phyloP scores from a whole-genome alignment of 768 basidiomycete species.

The Mycena indigotica region DNA sequence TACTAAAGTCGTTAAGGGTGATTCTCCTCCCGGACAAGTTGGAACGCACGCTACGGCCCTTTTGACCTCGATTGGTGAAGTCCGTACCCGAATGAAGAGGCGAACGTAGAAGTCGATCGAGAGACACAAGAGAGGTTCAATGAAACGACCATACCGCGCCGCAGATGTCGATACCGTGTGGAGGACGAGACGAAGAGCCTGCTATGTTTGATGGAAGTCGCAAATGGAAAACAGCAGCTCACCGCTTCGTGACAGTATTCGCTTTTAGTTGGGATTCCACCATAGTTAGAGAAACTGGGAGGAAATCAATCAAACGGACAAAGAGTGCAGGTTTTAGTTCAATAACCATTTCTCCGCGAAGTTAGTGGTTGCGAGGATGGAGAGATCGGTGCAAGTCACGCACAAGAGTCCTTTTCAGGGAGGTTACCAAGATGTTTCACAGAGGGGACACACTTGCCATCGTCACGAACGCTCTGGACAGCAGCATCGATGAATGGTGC shows the following conservation, averaged over 20 bases:
- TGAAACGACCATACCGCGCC: constrained; percentile 87
- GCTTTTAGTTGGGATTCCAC: constrained; percentile 85
- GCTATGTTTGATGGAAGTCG: constrained; percentile 1
- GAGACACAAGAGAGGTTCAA: constrained; percentile 84
- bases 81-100: constrained; percentile 78
- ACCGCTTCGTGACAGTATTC: constrained; percentile 96
- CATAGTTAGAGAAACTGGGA: constrained; percentile 89
- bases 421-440: not conserved
- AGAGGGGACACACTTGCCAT: constrained; percentile 51
- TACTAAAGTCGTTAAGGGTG: constrained; percentile 48
- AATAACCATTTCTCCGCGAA: constrained; percentile 94
- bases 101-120: constrained; percentile 98
- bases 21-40: not conserved
- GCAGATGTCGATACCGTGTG: constrained; percentile 85
- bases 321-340: not conserved
- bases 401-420: constrained; percentile 73
- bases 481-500: constrained; percentile 96
- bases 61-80: constrained; percentile 83
- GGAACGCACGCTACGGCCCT: constrained; percentile 67
- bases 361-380: constrained; percentile 90
- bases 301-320: not conserved
- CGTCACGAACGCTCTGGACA: constrained; percentile 84
- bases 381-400: constrained; percentile 95
- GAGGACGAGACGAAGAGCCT: constrained; percentile 92
- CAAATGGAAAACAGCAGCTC: constrained; percentile 29